A percentile compares a stretch with the other conserved stretches of the same genome.
phyloP scores from a whole-genome alignment of 768 basidiomycete genomes.

The Pulveroboletus sp. region DNA sequence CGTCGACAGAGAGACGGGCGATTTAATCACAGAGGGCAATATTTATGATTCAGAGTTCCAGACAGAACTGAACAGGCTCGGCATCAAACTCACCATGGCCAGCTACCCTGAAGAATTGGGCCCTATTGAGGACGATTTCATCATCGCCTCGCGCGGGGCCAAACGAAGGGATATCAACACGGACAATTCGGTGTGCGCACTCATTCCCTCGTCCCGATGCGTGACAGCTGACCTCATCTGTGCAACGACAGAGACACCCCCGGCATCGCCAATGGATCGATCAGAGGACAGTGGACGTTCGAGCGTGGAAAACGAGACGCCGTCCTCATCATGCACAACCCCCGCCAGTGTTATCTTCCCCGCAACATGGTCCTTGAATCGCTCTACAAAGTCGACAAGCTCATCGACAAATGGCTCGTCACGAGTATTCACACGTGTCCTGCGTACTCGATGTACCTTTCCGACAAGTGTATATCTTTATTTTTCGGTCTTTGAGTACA shows the following conservation, averaged over 20 bases:
- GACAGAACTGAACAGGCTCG: slow-evolving; percentile 12
- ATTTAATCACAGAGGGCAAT: slow-evolving; percentile 33
- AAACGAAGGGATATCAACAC: slow-evolving; percentile 10
- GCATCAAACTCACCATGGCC: slow-evolving; percentile 12
- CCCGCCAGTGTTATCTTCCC: slow-evolving; percentile 23
- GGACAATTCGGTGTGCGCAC: slow-evolving; percentile 17
- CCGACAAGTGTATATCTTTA: slow-evolving; percentile 21
- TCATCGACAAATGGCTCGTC: slow-evolving; percentile 31
- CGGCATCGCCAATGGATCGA: slow-evolving; percentile 21
- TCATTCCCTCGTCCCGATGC: neutral
- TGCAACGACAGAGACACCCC: slow-evolving; percentile 7
- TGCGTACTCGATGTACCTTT: slow-evolving; percentile 33
- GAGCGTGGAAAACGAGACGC: slow-evolving; percentile 27
- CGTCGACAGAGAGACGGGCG: slow-evolving; percentile 29
- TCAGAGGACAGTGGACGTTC: slow-evolving; percentile 34
- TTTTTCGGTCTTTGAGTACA: neutral
- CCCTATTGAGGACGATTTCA: slow-evolving; percentile 21
- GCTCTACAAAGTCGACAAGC: slow-evolving; percentile 24
- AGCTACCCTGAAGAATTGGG: slow-evolving; percentile 15
- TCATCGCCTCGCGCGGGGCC: slow-evolving; percentile 22
- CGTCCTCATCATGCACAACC: slow-evolving; percentile 31
- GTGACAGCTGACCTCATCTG: neutral
- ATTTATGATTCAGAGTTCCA: slow-evolving; percentile 32
- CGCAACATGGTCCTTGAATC: slow-evolving; percentile 19
- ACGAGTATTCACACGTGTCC: slow-evolving; percentile 31